Percentiles rank a stretch among this genome's conserved stretches.
Evolutionary conservation across 352 stramenopile genomes (phyloP).

Genomic region (Poterioochromonas sp.): DNA sequence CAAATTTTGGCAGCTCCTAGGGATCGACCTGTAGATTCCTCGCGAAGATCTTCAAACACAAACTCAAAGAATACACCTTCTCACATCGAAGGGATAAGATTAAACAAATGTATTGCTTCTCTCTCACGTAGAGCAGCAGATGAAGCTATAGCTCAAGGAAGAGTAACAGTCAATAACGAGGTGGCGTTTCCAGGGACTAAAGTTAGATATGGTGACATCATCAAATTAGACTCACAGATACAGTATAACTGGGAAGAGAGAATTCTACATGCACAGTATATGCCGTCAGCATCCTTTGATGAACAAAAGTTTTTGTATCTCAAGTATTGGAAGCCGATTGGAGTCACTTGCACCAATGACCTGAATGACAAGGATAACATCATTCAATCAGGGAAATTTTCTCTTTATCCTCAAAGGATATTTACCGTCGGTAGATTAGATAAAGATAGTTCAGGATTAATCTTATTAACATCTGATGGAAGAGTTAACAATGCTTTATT

Average conservation of each 20-base stretch:
- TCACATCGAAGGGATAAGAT: neutral
- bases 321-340: conserved; percentile 62
- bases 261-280: too few species aligned
- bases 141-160: conserved; percentile 17
- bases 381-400: neutral
- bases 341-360: conserved; percentile 59
- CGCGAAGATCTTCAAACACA: too few species aligned
- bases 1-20: too few species aligned
- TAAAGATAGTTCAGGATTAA: conserved; percentile 55
- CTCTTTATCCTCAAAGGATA: conserved; percentile 45
- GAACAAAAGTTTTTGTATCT: conserved; percentile 46
- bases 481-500: conserved; percentile 53
- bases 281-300: neutral
- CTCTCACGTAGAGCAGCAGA: conserved; percentile 38
- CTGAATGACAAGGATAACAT: conserved; percentile 38
- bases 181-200: neutral
- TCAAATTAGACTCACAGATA: conserved; percentile 37
- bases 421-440: conserved; percentile 62
- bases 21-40: too few species aligned
- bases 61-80: too few species aligned
- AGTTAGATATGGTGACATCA: conserved; percentile 24
- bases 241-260: conserved; percentile 36
- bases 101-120: conserved; percentile 37
- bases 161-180: conserved; percentile 33
- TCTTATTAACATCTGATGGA: conserved; percentile 59